phyloP scores from a whole-genome alignment of 2,329 filamentous ascomycete genomes.

The Penicillium sp. region DNA sequence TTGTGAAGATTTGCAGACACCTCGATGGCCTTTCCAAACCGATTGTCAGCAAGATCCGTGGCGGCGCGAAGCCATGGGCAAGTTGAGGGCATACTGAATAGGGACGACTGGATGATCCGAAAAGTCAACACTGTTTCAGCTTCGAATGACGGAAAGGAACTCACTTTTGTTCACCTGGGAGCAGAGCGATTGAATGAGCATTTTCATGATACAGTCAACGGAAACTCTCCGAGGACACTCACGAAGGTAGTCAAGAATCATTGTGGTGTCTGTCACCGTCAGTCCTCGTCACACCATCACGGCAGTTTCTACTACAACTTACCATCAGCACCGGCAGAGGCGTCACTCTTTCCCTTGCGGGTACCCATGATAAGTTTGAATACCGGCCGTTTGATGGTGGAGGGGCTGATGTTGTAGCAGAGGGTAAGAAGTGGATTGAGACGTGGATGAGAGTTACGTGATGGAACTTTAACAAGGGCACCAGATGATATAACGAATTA shows the following conservation, averaged over 20 bases:
- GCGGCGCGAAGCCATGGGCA: neutral
- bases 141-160: neutral
- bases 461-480: neutral
- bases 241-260: slow-evolving; percentile 52
- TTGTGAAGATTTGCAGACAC: slow-evolving; percentile 60
- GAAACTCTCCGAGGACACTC: slow-evolving; percentile 21
- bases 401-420: neutral
- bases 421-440: neutral
- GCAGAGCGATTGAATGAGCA: neutral
- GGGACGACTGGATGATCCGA: slow-evolving; percentile 42
- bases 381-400: neutral
- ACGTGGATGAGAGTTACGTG: neutral
- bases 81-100: slow-evolving; percentile 45
- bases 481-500: neutral
- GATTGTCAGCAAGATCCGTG: neutral
- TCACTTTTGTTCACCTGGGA: slow-evolving; percentile 48
- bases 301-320: slow-evolving; percentile 1
- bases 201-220: neutral
- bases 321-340: slow-evolving; percentile 31
- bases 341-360: slow-evolving; percentile 37
- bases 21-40: slow-evolving; percentile 47
- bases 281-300: neutral
- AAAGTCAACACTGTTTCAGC: neutral
- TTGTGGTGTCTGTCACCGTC: slow-evolving; percentile 30
- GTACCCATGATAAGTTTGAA: slow-evolving; percentile 34